A percentile compares a stretch with the other conserved stretches of the same genome.
Conservation (phyloP, 2,329 filamentous ascomycete species). For the Gnomoniopsis sp. region DNA sequence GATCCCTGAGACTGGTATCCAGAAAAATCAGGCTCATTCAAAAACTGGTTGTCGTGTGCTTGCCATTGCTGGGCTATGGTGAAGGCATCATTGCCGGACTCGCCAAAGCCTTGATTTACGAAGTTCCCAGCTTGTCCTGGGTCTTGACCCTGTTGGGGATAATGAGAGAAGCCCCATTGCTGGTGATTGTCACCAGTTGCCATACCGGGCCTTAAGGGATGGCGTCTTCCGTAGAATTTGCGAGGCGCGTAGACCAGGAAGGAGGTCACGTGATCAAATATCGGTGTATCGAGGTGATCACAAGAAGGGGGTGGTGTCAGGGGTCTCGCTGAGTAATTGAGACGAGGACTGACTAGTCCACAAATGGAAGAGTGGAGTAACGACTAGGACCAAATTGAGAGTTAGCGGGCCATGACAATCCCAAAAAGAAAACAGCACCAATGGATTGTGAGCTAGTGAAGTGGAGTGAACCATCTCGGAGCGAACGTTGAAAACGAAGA, state of each 20-base stretch:
- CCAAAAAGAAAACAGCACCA: not conserved
- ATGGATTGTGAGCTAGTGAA: not conserved
- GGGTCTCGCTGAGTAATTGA: not conserved
- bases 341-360: not conserved
- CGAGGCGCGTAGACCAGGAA: not conserved
- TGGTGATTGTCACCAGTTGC: slow-evolving; percentile 17
- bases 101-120: slow-evolving; percentile 10
- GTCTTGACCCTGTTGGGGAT: slow-evolving; percentile 11
- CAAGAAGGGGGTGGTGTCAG: not conserved
- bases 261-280: slow-evolving; percentile 8
- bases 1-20: slow-evolving; percentile 11
- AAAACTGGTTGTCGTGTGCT: slow-evolving; percentile 10
- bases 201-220: not conserved
- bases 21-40: slow-evolving; percentile 2
- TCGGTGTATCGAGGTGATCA: not conserved
- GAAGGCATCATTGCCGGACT: slow-evolving; percentile 8
- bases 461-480: not conserved
- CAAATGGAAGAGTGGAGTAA: not conserved
- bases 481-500: not conserved
- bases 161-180: slow-evolving; percentile 17
- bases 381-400: slow-evolving; percentile 5
- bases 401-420: slow-evolving; percentile 11
- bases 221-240: not conserved
- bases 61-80: slow-evolving; percentile 16
- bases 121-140: slow-evolving; percentile 11